Evolutionary conservation across 495 filamentous ascomycete genomes (phyloP), one percentile per base, ranked within the genome.

Genomic region (Poronia punctata): DNA sequence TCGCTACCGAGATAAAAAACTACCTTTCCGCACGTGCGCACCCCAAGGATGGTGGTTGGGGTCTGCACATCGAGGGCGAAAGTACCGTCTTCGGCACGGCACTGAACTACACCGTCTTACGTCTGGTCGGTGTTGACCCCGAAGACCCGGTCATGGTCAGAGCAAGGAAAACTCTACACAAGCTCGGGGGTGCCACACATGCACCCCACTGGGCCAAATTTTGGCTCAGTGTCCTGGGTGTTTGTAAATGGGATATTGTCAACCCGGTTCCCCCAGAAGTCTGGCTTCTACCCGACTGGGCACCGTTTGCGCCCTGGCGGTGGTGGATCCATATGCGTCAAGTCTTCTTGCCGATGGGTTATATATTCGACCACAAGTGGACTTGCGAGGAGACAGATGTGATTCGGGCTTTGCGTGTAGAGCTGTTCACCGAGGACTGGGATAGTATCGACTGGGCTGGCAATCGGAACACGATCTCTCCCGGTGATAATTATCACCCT

Each of bases 321-420:
- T 98, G 92, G 92, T 98, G 92, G 92, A 87, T 95, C 46, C 92
- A 98, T 46, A 95, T 95, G 62, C 86, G 92, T 11, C 78, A 83
- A 58, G 90, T 98, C 21, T 95, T 88, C 59, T 61, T 95, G 24
- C 83, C 90, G 7, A 95, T 97, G 86, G 80, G 83, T 9, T 97
- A 82, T 52, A 68, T 96, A 26, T 95, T 82, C 67, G 90, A 86
- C 5, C 82, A 80, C 64, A 74, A 72, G 29, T 93, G 80, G 72
- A 71, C 73, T 8, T 78, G 77, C 42, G 83, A 85, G 12, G 67
- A 81, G 37, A 85, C 82, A 33, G 76, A 84, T 7, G 48, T 90
- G 1, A 85, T 82, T 34, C 72, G 70, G 11, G 72, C 77, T 38
- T 68, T 98, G 19, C 78, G 87, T 8, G 65, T 93, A 53, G 92